phyloP scores from a whole-genome alignment of 1,284 basidiomycete species.

The Clitocybe nebularis region DNA sequence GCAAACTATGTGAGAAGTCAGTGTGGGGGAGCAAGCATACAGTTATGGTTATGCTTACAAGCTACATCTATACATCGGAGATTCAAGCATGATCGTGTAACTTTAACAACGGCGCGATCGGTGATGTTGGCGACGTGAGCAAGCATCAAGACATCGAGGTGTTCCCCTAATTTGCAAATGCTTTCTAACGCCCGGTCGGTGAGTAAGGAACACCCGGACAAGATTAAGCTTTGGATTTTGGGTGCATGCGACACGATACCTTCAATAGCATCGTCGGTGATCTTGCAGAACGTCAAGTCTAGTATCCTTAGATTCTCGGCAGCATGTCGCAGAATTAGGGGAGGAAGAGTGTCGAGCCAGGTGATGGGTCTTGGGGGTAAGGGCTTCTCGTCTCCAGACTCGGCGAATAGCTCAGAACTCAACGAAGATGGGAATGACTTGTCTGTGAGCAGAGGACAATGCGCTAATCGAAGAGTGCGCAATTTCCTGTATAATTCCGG shows the following conservation, averaged over 20 bases:
- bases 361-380: constrained; percentile 49
- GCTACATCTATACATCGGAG: constrained; percentile 85
- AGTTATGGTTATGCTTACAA: constrained; percentile 48
- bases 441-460: constrained; percentile 71
- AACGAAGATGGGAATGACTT: constrained; percentile 70
- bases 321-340: constrained; percentile 53
- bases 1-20: constrained; percentile 51
- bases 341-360: constrained; percentile 56
- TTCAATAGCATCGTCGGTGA: constrained; percentile 79
- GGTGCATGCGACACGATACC: constrained; percentile 81
- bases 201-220: constrained; percentile 80
- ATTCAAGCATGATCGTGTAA: constrained; percentile 71
- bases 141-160: constrained; percentile 80
- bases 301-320: constrained; percentile 73
- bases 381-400: constrained; percentile 40
- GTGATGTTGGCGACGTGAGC: constrained; percentile 81
- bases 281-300: constrained; percentile 72
- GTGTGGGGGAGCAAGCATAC: not conserved
- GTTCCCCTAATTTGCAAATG: constrained; percentile 70
- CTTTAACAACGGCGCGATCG: constrained; percentile 69
- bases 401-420: constrained; percentile 19
- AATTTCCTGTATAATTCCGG: constrained; percentile 54
- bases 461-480: constrained; percentile 70
- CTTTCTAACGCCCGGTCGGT: constrained; percentile 72
- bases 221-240: constrained; percentile 71